phyloP scores from a whole-genome alignment of 1,284 basidiomycete species.

The Sutorius eximius region DNA sequence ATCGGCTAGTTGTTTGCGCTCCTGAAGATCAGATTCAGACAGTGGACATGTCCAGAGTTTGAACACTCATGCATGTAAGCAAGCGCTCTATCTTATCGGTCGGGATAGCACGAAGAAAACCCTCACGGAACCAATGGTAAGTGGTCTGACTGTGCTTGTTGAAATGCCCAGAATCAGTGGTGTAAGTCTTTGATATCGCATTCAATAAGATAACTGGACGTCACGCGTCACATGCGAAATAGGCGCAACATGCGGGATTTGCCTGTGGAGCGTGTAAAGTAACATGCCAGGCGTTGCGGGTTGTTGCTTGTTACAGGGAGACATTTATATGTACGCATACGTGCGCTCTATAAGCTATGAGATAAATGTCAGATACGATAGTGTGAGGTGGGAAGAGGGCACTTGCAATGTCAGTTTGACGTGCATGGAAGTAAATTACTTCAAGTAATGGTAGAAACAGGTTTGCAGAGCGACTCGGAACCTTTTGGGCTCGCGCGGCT shows the following conservation, averaged over 20 bases:
- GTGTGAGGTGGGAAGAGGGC: neutral
- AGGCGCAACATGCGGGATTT: neutral
- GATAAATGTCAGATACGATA: neutral
- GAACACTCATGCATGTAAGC: too few relatives aligned
- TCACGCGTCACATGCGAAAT: neutral
- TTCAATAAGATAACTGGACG: neutral
- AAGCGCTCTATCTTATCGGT: neutral
- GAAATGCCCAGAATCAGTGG: too few relatives aligned
- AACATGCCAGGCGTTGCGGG: neutral
- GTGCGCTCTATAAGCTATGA: neutral
- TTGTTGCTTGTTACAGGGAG: neutral
- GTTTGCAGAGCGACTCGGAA: neutral
- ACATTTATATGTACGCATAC: neutral
- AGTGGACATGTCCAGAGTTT: too few relatives aligned
- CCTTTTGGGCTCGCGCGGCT: neutral
- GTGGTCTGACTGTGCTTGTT: too few relatives aligned
- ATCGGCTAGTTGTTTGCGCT: too few relatives aligned
- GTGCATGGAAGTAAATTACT: neutral
- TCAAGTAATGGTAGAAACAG: too few relatives aligned
- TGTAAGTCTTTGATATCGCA: neutral
- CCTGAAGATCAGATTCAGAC: too few relatives aligned
- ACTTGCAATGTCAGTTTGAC: neutral
- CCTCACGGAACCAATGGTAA: neutral
- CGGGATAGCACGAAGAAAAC: neutral
- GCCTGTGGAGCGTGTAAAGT: neutral